A percentile compares a stretch with the other conserved stretches of the same genome.
Conservation (phyloP, 1,139 yeast species). For the Taiozyma sp. region DNA sequence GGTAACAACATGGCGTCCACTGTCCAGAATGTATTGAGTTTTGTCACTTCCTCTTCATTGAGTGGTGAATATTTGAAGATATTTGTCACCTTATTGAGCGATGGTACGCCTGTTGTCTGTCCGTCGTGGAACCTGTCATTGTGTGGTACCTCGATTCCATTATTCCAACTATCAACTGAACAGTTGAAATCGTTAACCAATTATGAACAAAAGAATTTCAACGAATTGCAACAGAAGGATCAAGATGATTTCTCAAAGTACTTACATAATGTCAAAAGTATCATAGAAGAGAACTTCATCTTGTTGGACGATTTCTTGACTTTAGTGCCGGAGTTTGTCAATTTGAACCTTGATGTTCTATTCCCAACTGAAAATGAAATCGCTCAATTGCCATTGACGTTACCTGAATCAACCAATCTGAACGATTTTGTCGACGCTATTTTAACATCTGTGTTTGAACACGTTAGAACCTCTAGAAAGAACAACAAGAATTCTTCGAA, state of each 20-base stretch:
- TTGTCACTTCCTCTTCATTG: constrained; percentile 89
- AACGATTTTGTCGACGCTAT: constrained; percentile 76
- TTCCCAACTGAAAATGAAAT: constrained; percentile 77
- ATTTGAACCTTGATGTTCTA: constrained; percentile 72
- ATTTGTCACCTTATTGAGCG: constrained; percentile 68
- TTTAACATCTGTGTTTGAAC: constrained; percentile 68
- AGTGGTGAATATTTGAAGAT: constrained; percentile 76
- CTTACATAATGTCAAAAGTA: constrained; percentile 13
- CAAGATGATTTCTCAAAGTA: constrained; percentile 9
- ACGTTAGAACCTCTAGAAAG: constrained; percentile 52
- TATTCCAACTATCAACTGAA: constrained; percentile 37
- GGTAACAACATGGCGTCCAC: constrained; percentile 30
- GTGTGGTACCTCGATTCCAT: constrained; percentile 45
- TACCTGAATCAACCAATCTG: constrained; percentile 43
- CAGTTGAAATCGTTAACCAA: constrained; percentile 30
- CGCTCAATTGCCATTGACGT: constrained; percentile 46
- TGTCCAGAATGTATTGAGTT: constrained; percentile 44
- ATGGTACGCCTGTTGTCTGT: constrained; percentile 83
- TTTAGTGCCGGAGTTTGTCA: constrained; percentile 51
- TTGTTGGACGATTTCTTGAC: constrained; percentile 58
- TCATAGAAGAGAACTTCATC: constrained; percentile 43
- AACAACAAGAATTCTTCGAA: constrained; percentile 20
- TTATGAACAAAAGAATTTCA: constrained; percentile 11
- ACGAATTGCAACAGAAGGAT: neutral
- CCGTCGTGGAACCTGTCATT: constrained; percentile 65